Percentiles rank a stretch among this genome's conserved stretches.
phyloP scores from a whole-genome alignment of 441 rosid genomes.

The Metrosideros polymorpha region DNA sequence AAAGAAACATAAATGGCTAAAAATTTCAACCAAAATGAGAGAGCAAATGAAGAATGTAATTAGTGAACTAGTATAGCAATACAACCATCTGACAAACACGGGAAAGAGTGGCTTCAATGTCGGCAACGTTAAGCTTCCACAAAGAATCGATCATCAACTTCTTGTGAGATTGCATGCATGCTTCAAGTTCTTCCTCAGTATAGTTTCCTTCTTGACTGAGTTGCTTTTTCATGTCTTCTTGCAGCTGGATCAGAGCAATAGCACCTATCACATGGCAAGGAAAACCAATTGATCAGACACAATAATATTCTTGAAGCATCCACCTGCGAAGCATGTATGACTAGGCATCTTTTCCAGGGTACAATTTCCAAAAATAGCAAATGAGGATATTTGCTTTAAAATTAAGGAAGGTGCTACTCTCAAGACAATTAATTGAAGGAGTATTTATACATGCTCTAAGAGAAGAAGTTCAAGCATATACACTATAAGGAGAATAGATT shows the following conservation, averaged over 20 bases:
- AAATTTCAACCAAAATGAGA: not conserved
- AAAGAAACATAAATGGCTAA: conserved; percentile 17
- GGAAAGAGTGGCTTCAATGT: conserved; percentile 93
- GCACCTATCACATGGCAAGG: conserved; percentile 51
- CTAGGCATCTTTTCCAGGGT: not conserved
- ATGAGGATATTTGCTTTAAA: not conserved
- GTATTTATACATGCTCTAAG: not conserved
- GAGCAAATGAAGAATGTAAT: not conserved
- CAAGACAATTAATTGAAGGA: not conserved
- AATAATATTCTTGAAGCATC: not conserved
- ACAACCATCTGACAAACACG: conserved; percentile 93
- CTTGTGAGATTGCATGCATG: conserved; percentile 74
- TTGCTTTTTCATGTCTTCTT: conserved; percentile 95
- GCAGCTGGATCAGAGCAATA: conserved; percentile 89
- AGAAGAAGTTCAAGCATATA: not conserved
- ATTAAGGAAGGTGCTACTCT: not conserved
- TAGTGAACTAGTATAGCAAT: not conserved
- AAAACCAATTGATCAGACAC: not conserved
- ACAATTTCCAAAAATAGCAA: not conserved
- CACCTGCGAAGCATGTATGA: not conserved
- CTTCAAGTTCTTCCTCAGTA: conserved; percentile 85
- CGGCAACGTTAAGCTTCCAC: conserved; percentile 97
- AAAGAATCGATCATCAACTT: conserved; percentile 92
- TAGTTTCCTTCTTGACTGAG: conserved; percentile 74
- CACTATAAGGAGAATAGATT: not conserved